Conservation (phyloP, 495 filamentous ascomycete species). For the Pseudoneurospora amorphoporcata region DNA sequence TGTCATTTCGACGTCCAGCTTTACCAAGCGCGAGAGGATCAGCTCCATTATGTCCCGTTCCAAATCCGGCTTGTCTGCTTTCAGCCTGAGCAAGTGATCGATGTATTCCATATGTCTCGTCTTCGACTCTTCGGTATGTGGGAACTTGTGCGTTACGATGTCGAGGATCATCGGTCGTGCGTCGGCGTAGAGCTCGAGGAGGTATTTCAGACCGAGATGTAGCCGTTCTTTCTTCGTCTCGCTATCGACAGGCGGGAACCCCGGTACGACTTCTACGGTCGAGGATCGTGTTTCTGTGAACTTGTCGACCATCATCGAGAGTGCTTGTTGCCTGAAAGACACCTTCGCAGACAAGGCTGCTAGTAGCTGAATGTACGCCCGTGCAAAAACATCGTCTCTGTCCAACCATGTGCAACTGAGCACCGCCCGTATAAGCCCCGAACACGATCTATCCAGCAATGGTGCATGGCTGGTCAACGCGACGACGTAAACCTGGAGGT, state of each 20-base stretch:
- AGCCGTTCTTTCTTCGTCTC: constrained; percentile 54
- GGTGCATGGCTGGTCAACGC: constrained; percentile 67
- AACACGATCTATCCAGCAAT: constrained; percentile 59
- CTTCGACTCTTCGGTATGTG: constrained; percentile 60
- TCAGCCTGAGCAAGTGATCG: constrained; percentile 63
- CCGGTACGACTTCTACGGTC: constrained; percentile 41
- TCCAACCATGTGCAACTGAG: constrained; percentile 75
- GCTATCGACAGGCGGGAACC: constrained; percentile 47
- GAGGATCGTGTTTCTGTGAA: constrained; percentile 47
- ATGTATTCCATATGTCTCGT: constrained; percentile 67
- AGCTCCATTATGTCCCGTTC: constrained; percentile 71
- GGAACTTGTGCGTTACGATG: constrained; percentile 57
- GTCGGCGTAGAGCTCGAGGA: constrained; percentile 68
- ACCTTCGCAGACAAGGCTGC: constrained; percentile 74
- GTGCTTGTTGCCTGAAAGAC: constrained; percentile 40
- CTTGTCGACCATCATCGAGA: constrained; percentile 70
- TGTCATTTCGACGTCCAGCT: constrained; percentile 87
- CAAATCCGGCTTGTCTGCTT: constrained; percentile 69
- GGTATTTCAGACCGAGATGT: constrained; percentile 64
- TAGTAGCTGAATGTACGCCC: constrained; percentile 68
- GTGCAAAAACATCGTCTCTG: constrained; percentile 68
- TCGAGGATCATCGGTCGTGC: constrained; percentile 55
- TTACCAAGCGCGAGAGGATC: constrained; percentile 74
- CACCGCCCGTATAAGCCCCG: constrained; percentile 61
- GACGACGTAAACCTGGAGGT: constrained; percentile 62